phyloP scores from a whole-genome alignment of 441 rosid genomes.

The Geranium incanum region DNA sequence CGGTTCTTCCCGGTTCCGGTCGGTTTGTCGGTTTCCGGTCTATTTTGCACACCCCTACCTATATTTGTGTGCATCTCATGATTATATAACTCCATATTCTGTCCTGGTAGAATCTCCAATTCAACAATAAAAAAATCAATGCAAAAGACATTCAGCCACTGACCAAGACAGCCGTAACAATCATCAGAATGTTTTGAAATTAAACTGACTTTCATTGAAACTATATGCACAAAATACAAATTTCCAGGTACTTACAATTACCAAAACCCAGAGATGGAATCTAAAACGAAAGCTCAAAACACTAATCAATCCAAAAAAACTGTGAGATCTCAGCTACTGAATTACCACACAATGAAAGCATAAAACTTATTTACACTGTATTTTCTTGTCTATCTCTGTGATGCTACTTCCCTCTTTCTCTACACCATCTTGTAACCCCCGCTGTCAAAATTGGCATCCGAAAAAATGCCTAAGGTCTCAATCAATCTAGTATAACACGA shows the following conservation, averaged over 20 bases:
- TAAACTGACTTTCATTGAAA: neutral
- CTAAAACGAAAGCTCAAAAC: neutral
- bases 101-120: too few relatives aligned
- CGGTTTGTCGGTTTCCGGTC: too few relatives aligned
- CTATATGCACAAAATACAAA: constrained; percentile 10
- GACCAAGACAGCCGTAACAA: neutral
- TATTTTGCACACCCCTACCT: too few relatives aligned
- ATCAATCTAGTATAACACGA: constrained; percentile 9
- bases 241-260: constrained; percentile 17
- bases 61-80: too few relatives aligned
- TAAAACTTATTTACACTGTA: constrained; percentile 15
- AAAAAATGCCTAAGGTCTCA: constrained; percentile 6
- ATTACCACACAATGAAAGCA: constrained; percentile 8
- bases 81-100: too few relatives aligned
- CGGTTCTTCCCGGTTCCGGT: too few relatives aligned
- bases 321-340: neutral
- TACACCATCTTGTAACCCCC: constrained; percentile 12
- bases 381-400: constrained; percentile 21
- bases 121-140: too few relatives aligned
- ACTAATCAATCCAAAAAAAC: neutral
- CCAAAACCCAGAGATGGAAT: neutral
- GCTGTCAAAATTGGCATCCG: constrained; percentile 15
- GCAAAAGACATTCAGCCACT: neutral
- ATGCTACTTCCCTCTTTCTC: constrained; percentile 16
- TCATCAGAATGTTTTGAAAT: neutral